Conservation (phyloP, 202 grass and related monocot genomes). For the Carex arenaria region DNA sequence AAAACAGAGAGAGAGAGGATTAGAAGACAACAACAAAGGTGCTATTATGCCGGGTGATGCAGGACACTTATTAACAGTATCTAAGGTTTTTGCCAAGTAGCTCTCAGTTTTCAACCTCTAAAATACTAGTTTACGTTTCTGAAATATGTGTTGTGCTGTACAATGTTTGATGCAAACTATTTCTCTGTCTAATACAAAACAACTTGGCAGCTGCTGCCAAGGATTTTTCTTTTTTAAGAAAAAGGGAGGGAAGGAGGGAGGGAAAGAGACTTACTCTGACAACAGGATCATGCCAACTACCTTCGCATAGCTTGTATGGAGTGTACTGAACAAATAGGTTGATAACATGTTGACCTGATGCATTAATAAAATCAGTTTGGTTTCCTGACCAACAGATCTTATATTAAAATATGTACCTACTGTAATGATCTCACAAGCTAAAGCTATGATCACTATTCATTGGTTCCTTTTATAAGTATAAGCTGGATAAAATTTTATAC, state of each 20-base stretch:
- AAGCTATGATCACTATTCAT: not conserved
- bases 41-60: too few relatives aligned
- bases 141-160: too few relatives aligned
- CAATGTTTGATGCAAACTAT: too few relatives aligned
- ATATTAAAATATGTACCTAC: not conserved
- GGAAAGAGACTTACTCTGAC: constrained; percentile 69
- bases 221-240: too few relatives aligned
- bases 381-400: not conserved
- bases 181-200: too few relatives aligned
- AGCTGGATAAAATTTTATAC: constrained; percentile 38
- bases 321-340: constrained; percentile 98
- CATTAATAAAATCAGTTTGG: constrained; percentile 13
- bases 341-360: constrained; percentile 84
- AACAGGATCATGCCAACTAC: constrained; percentile 75
- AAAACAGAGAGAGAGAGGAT: too few relatives aligned
- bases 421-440: not conserved
- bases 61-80: too few relatives aligned
- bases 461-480: not conserved
- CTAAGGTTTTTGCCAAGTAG: too few relatives aligned
- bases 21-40: too few relatives aligned
- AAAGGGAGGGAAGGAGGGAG: not conserved
- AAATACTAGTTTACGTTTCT: too few relatives aligned
- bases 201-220: too few relatives aligned
- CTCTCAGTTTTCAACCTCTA: too few relatives aligned
- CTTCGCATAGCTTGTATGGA: constrained; percentile 72